Evolutionary conservation across 2,329 filamentous ascomycete genomes (phyloP), one percentile per base, ranked within the genome.

Genomic region (Colletotrichum abscissum): DNA sequence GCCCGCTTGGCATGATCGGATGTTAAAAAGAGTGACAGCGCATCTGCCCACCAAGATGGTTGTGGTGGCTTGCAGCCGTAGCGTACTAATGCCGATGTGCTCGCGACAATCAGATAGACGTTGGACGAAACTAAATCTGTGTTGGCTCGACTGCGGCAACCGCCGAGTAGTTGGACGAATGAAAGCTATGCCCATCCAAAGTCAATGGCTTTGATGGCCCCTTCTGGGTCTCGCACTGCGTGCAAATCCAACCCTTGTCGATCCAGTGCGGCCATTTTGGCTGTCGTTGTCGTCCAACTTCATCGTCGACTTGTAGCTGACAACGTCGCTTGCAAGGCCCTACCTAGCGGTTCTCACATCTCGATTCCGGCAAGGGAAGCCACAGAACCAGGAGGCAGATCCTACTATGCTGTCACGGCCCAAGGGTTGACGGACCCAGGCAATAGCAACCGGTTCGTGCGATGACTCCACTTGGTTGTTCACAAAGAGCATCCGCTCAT

Each of bases 391-490:
- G n/a, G 8, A 35, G 63, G 26, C 26, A 12, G 26, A 67, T 49
- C 54, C 54, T 58, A 33, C 63, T 49, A 19, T 35, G 28, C 42
- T 35, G 28, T 4, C 24, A 52, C n/a, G 38, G 14, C 35, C 38
- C 38, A 19, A 16, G 38, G 38, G 16, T 42, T 42, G 38, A 42
- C 38, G 16, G 35, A 33, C n/a, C 46, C n/a, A 26, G 26, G 22
- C 30, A 14, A 58, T 33, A 16, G n/a, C 24, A 24, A 54, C 49
- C 22, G 35, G 28, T 58, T 46, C 49, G 49, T 26, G 16, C 33
- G 38, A 19, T 11, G 49, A 35, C 67, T 19, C 63, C 68, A 67
- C 68, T 67, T 60, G 63, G 42, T 30, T 30, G 9, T 49, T 28
- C 38, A 9, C 42, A 42, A 33, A 52, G 42, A 26, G 33, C 12